phyloP scores from a whole-genome alignment of 108 stramenopile genomes.

The Pelagomonas calceolata region DNA sequence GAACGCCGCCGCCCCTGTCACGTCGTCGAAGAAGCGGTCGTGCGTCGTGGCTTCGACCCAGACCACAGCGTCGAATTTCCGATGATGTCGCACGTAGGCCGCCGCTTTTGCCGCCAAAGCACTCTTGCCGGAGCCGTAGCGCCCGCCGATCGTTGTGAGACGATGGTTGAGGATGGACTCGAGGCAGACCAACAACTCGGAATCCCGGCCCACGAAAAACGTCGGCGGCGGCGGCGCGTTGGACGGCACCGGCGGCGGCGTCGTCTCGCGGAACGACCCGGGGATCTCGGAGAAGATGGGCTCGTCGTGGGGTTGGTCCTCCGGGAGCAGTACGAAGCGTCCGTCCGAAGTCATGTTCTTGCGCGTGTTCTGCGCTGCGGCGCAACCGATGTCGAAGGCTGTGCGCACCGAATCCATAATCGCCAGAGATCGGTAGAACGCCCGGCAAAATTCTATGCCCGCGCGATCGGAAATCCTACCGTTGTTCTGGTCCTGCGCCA shows the following conservation, averaged over 20 bases:
- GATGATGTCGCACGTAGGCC: neutral
- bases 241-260: neutral
- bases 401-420: neutral
- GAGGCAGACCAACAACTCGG: neutral
- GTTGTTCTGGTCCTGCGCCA: neutral
- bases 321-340: neutral
- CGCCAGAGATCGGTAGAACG: neutral
- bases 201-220: neutral
- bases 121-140: neutral
- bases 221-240: constrained; percentile 1
- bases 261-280: neutral
- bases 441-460: neutral
- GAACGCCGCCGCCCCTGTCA: neutral
- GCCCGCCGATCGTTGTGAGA: neutral
- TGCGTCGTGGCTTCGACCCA: neutral
- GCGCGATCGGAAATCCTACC: neutral
- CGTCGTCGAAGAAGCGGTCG: neutral
- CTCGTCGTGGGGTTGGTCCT: neutral
- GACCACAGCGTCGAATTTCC: neutral
- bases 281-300: neutral
- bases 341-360: too few relatives aligned
- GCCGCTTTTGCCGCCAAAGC: neutral
- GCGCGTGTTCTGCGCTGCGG: neutral
- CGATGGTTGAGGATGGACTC: neutral
- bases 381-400: neutral